Base-by-base conservation (phyloP, 2,329 filamentous ascomycete species). In the Talaromyces sp. region DNA sequence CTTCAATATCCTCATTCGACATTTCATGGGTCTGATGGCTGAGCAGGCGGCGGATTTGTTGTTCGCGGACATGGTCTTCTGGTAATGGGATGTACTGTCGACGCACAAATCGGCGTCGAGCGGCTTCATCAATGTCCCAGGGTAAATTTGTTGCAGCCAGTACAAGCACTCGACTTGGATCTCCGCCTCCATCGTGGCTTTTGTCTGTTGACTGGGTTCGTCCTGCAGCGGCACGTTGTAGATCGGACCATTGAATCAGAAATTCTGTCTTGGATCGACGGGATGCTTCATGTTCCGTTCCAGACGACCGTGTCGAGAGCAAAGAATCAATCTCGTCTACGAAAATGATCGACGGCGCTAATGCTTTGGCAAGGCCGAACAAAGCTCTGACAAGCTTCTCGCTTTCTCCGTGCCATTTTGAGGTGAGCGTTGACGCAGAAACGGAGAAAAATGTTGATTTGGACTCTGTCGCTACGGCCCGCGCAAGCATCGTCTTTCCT, bases 251-350 rank as follows among this genome's bases (percentile, higher is more conserved):
- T 73, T 97, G 93, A 33, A 99, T 97, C 35, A 99, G 81, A 71
- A 99, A 99, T 74, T 99, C 95, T 0, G 95, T 99, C 80, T 99
- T 99, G 74, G 97, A 96, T 63, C 95, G 87, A 65, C 94, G 85
- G 0, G 93, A 96, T 0, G 95, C 92, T 78, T 99, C 95, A 71
- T 98, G 91, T 73, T 98, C 95, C 1, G 91, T 90, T 3, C 77
- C 75, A 1, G 89, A 89, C 0, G 92, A 91, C 60, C 95, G 85
- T 16, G 93, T 88, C 0, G 93, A 96, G 0, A 99, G 84, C 0
- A 99, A 81, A 0, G 93, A 97, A 76, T 99, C 95, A 68, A 99
- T 99, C 75, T 99, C 95, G 73, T 99, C 95, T 4, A 99, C 93
- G 71, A 99, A 99, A 66, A 99, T 98, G 75, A 99, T 98, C 67